A percentile compares a stretch with the other conserved stretches of the same genome.
Conservation (phyloP, 441 rosid species). For the Erodium trifolium region DNA sequence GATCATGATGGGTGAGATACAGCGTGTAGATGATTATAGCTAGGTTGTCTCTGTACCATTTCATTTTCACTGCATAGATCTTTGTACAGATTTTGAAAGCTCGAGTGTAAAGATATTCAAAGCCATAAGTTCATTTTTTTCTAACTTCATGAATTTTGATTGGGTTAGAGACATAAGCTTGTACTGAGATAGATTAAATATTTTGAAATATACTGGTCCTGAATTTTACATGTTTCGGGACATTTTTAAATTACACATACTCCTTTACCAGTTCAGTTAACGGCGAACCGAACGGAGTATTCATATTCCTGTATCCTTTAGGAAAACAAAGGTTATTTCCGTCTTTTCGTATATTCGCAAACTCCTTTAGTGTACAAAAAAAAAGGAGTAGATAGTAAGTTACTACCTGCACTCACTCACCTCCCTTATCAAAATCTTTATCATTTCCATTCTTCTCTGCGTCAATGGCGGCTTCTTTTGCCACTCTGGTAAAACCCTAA, state of each 20-base stretch:
- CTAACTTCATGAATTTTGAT: no score
- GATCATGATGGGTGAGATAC: constrained; percentile 50
- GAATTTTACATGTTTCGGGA: no score
- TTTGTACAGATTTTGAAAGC: background rate
- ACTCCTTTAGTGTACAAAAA: no score
- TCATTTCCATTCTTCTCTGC: background rate
- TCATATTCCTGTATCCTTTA: no score
- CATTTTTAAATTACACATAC: no score
- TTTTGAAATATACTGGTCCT: no score
- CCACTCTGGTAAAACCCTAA: background rate
- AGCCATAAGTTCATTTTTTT: background rate
- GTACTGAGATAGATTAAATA: no score
- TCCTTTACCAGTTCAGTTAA: no score
- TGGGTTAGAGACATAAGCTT: no score
- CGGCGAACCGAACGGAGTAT: no score
- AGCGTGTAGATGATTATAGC: constrained; percentile 29
- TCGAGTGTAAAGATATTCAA: background rate
- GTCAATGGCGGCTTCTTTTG: background rate
- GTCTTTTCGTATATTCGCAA: no score
- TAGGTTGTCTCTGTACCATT: background rate
- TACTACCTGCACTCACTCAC: background rate
- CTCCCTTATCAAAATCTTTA: background rate
- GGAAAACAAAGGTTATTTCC: no score
- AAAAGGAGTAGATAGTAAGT: background rate
- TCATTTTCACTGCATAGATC: background rate